phyloP scores from a whole-genome alignment of 495 filamentous ascomycete species.

The Thermochaetoides thermophila region DNA sequence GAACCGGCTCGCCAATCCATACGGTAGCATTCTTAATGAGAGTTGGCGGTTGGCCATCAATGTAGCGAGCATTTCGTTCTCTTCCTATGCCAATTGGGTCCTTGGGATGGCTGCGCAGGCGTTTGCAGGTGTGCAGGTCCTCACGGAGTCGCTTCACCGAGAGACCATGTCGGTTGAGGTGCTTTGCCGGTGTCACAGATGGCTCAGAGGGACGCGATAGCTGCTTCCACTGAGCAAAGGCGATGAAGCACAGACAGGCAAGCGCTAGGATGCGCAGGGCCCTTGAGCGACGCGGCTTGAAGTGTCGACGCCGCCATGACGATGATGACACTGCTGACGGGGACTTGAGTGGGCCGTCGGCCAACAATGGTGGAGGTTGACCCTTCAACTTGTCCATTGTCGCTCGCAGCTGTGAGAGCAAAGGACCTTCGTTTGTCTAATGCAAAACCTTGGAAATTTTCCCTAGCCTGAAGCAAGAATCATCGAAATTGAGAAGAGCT shows the following conservation, averaged over 20 bases:
- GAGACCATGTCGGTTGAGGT: constrained; percentile 12
- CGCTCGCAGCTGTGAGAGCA: too few relatives aligned
- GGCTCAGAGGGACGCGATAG: constrained; percentile 10
- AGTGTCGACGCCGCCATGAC: too few relatives aligned
- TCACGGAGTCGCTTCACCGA: constrained; percentile 26
- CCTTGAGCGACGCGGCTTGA: constrained; percentile 23
- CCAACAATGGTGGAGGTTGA: too few relatives aligned
- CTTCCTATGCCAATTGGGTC: constrained; percentile 31
- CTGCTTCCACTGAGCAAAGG: constrained; percentile 34
- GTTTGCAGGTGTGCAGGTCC: constrained; percentile 24
- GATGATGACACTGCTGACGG: too few relatives aligned
- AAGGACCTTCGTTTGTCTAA: too few relatives aligned
- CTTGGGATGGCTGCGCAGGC: constrained; percentile 25
- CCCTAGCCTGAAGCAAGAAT: too few relatives aligned
- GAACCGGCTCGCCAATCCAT: constrained; percentile 36
- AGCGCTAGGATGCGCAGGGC: constrained; percentile 20
- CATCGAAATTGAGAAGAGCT: too few relatives aligned
- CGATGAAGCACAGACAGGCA: constrained; percentile 28
- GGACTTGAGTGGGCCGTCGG: too few relatives aligned
- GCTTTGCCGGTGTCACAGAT: background rate
- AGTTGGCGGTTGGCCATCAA: constrained; percentile 31
- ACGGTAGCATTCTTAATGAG: constrained; percentile 37
- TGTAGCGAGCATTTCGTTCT: constrained; percentile 32
- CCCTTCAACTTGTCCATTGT: too few relatives aligned
- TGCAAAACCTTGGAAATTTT: too few relatives aligned